Evolutionary conservation across 1,284 basidiomycete species (phyloP), one percentile per base, ranked within the genome.

Genomic region (Mycosarcoma maydis): DNA sequence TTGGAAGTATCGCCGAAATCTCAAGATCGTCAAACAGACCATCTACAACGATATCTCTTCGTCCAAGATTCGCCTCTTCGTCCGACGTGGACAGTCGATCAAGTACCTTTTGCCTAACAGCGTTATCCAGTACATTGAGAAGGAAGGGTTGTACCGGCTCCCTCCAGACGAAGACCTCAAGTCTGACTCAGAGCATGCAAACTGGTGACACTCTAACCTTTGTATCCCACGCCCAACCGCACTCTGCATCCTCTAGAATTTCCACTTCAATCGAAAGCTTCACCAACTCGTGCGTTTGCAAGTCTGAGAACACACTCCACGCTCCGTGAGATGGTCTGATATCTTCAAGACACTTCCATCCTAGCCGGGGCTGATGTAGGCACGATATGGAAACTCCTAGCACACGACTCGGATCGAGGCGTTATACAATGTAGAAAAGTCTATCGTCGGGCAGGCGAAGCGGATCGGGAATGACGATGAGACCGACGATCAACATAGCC

Each of bases 11-110:
- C 73, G 90, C 56, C 86, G 89, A 79, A 98, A 98, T 82, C 94
- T 98, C 69, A 89, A 93, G 80, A 89, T 98, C 71, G 91, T 79
- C 57, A 79, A 77, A 55, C 95, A 98, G 83, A 88, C 97, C 50
- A 98, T 98, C 73, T 94, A 98, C 83, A 98, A 98, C 82, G 95
- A 99, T 82, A 95, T 99, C 43, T 95, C 92, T 16, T 74, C 72
- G n/a, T 70, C 68, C 47, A 80, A 80, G 39, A 74, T 80, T 16
- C 68, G 68, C n/a, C 84, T 98, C 34, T 98, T 98, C 84, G 87
- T 98, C 32, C 86, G 92, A 64, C 87, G 95, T 67, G 94, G 94
- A 3, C 90, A 98, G 77, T 94, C 91, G 65, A 93, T 98, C 77
- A 90, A 86, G 83, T 98, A 98, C 83, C 87, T 98, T 29, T 85